Evolutionary conservation across 108 stramenopile species (phyloP).

Genomic region (Nannochloropsis salina): DNA sequence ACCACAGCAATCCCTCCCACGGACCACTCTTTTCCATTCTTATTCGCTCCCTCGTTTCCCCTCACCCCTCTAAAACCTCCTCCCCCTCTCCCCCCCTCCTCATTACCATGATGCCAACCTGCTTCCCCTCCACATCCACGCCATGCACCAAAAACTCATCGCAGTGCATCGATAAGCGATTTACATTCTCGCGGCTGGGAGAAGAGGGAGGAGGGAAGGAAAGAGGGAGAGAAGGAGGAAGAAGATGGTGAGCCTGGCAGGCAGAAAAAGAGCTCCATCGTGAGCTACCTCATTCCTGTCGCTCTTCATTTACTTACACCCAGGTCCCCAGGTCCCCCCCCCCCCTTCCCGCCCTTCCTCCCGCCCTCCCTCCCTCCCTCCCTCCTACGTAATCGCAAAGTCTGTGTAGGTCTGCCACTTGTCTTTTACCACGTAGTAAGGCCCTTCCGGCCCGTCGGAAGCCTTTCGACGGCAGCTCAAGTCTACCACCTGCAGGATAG

Average conservation of each 20-base stretch:
- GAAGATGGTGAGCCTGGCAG: not conserved
- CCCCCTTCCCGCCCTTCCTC: too few species aligned
- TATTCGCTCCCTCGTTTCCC: too few species aligned
- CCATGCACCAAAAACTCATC: conserved; percentile 95
- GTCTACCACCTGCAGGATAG: conserved; percentile 58
- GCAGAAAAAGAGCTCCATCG: not conserved
- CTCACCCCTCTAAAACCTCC: too few species aligned
- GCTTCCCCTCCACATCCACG: conserved; percentile 93
- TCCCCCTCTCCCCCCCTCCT: too few species aligned
- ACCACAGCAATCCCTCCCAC: too few species aligned
- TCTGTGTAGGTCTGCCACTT: conserved; percentile 89
- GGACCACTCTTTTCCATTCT: too few species aligned
- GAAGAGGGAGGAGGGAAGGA: not conserved
- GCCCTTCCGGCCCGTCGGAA: conserved; percentile 39
- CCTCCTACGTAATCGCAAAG: conserved; percentile 18
- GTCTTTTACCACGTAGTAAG: conserved; percentile 87
- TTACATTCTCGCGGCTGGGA: conserved; percentile 64
- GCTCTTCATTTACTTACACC: not conserved
- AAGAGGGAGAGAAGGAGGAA: not conserved
- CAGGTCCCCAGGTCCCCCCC: too few species aligned
- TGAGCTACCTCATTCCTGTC: too few species aligned
- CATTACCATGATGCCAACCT: conserved; percentile 80
- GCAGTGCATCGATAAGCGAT: conserved; percentile 67
- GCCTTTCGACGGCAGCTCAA: conserved; percentile 71
- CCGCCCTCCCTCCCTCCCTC: not conserved